Base-by-base conservation (phyloP, 2,329 filamentous ascomycete genomes). In the Ilyonectria sp. region DNA sequence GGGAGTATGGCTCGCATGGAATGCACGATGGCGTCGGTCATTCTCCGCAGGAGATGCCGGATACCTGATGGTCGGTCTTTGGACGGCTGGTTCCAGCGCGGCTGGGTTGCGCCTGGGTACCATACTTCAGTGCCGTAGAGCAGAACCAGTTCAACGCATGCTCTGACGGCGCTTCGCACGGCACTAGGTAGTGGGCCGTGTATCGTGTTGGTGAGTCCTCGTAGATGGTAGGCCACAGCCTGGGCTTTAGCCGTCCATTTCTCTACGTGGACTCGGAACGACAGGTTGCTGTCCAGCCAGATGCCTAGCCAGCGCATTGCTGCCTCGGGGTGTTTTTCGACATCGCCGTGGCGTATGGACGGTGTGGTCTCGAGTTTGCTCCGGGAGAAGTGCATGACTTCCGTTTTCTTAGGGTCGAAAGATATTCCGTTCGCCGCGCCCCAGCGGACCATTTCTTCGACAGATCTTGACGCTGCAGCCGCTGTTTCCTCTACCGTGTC, bases 171-270 rank as follows among this genome's bases (percentile, higher is more conserved):
- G n/a, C 56, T 52, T 33, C 56, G 21, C 29, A 65, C 29, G 17
- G 57, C 61, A 33, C 57, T 47, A 19, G 57, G 66, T 11, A 68
- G 61, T 10, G 66, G 56, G 35, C 61, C 66, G 19, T 64, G 53
- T 60, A 37, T 52, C 43, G 49, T 65, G 53, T 65, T 65, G 33
- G 54, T 33, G 35, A 65, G 54, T 29, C 55, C 35, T 21, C 62
- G 31, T 44, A 65, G 26, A 46, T 65, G 49, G 49, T 55, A 54
- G 35, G 55, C 46, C 13, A 65, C 62, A 13, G 47, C 55, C 23
- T 65, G 33, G 13, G 55, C 55, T 23, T 54, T 53, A 5, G 62
- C 55, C 35, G 53, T 44, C 63, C n/a, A 57, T 23, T 57, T 65
- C 33, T 65, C 56, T 11, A 56, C 50, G 47, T 65, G 33, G 23